Evolutionary conservation across 2,329 filamentous ascomycete species (phyloP).

Genomic region (Aspergillus sp.): DNA sequence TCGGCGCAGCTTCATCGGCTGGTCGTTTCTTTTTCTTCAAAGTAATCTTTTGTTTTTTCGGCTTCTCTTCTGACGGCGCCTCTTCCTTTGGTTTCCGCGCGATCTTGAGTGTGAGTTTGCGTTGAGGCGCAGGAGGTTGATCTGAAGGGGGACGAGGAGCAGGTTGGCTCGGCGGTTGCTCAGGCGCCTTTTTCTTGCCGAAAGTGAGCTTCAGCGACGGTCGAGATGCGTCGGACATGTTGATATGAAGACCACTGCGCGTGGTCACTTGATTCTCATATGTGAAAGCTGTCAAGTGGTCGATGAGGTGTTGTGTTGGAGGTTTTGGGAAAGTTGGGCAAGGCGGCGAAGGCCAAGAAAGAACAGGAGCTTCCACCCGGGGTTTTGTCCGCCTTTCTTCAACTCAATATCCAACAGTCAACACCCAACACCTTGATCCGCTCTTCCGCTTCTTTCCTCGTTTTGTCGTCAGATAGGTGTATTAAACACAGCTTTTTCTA

Average conservation of each 20-base stretch:
- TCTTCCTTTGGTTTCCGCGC: slow-evolving; percentile 29
- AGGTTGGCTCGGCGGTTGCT: slow-evolving; percentile 23
- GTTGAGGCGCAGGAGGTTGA: slow-evolving; percentile 30
- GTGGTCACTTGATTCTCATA: not conserved
- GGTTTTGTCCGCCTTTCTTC: slow-evolving; percentile 1
- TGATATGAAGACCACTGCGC: slow-evolving; percentile 7
- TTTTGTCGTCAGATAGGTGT: not conserved
- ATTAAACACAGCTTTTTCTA: not conserved
- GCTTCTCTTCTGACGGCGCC: slow-evolving; percentile 5
- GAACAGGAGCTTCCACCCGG: not conserved
- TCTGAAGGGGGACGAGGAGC: slow-evolving; percentile 19
- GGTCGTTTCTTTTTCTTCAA: slow-evolving; percentile 42
- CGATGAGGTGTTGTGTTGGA: not conserved
- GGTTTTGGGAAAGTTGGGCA: not conserved
- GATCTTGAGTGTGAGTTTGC: slow-evolving; percentile 45
- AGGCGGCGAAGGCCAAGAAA: slow-evolving; percentile 8
- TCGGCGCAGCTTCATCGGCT: slow-evolving; percentile 27
- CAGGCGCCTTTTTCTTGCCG: slow-evolving; percentile 37
- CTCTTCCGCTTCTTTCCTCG: not conserved
- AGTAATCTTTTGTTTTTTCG: slow-evolving; percentile 35
- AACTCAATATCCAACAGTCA: slow-evolving; percentile 1
- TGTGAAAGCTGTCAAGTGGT: not conserved
- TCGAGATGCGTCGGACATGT: slow-evolving; percentile 37
- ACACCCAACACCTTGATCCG: not conserved
- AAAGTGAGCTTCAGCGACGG: slow-evolving; percentile 45